Conservation (phyloP, 257 asterid genomes). For the Penstemon davidsonii region DNA sequence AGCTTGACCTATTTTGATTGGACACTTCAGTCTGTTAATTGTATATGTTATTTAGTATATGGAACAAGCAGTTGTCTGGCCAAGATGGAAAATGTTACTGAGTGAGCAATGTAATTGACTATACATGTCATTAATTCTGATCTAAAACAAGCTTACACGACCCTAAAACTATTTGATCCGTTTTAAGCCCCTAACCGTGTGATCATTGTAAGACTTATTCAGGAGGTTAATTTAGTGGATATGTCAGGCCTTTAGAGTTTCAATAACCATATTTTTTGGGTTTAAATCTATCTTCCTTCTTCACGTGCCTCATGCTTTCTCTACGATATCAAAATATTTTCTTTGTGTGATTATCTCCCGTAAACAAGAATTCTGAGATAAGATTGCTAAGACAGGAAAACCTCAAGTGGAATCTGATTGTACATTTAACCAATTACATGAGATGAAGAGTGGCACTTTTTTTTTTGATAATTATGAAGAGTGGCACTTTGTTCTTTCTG, state of each 20-base stretch:
- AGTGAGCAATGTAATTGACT: background rate
- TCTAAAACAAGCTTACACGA: conserved; percentile 4
- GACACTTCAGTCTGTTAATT: conserved; percentile 7
- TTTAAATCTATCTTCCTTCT: conserved; percentile 12
- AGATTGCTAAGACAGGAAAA: conserved; percentile 15
- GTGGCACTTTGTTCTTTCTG: background rate
- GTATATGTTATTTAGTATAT: background rate
- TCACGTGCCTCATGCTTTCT: conserved; percentile 13
- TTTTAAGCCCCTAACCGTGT: background rate
- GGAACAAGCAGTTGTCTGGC: background rate
- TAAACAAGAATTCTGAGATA: conserved; percentile 17
- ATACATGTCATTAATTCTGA: background rate
- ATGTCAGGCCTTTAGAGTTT: conserved; percentile 4
- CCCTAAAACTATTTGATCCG: conserved; percentile 13
- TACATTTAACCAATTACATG: background rate
- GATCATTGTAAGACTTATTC: background rate
- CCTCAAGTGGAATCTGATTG: background rate
- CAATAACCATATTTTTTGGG: background rate
- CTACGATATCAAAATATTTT: background rate
- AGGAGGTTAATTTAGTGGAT: conserved; percentile 5
- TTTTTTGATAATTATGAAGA: background rate
- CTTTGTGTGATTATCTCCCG: conserved; percentile 3
- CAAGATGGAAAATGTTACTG: background rate
- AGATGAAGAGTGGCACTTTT: background rate
- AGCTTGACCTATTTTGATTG: conserved; percentile 12